Percentiles rank a stretch among this genome's conserved stretches.
phyloP scores from a whole-genome alignment of 1,139 yeast species.

The Zygosaccharomyces sapae region DNA sequence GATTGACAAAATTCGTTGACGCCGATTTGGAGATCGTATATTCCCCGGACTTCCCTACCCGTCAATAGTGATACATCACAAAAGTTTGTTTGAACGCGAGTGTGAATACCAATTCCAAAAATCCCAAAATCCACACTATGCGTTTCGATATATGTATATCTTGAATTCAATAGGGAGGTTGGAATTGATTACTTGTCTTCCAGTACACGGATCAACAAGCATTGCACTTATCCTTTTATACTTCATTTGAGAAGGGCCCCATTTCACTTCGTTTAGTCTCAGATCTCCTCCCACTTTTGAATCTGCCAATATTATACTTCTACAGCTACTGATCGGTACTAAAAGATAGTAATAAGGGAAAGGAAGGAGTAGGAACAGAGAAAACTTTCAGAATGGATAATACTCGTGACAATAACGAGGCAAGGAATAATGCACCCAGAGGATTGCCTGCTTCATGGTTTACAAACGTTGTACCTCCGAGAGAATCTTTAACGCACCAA shows the following conservation, averaged over 20 bases:
- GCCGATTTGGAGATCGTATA: neutral
- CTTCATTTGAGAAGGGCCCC: neutral
- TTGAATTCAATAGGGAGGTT: neutral
- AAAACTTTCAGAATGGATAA: slow-evolving; percentile 8
- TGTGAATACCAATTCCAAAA: neutral
- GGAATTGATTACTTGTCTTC: neutral
- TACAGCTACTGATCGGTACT: neutral
- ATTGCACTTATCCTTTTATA: neutral
- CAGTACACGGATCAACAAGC: neutral
- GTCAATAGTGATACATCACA: slow-evolving; percentile 3
- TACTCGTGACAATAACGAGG: slow-evolving; percentile 8
- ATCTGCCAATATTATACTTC: neutral
- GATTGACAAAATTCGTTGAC: neutral
- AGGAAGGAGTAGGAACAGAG: neutral
- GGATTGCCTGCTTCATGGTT: slow-evolving; percentile 27
- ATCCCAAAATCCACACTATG: neutral
- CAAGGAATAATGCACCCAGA: slow-evolving; percentile 12
- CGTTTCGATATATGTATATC: neutral
- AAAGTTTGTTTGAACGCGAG: slow-evolving; percentile 4
- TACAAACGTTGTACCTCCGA: slow-evolving; percentile 18
- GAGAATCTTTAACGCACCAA: slow-evolving; percentile 15
- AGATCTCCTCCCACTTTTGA: neutral
- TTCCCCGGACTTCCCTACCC: neutral
- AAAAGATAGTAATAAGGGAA: neutral
- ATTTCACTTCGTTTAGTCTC: neutral